phyloP scores from a whole-genome alignment of 805 yeast species.

The Candida corydali region DNA sequence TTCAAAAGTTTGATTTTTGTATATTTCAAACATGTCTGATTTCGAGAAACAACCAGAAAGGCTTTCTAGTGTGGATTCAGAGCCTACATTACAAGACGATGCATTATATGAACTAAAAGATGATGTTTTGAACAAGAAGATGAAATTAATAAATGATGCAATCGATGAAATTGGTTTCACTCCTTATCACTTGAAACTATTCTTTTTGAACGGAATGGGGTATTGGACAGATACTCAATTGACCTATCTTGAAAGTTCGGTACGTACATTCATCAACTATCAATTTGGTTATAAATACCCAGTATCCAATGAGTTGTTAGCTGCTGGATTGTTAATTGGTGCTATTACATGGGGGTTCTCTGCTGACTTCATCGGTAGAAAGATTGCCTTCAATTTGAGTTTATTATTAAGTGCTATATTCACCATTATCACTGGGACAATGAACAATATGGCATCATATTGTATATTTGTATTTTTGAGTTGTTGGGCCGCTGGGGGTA shows the following conservation, averaged over 20 bases:
- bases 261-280: constrained; percentile 21
- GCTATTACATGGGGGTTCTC: constrained; percentile 54
- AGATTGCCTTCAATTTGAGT: constrained; percentile 47
- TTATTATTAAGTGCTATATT: constrained; percentile 46
- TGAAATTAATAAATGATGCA: constrained; percentile 47
- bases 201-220: constrained; percentile 34
- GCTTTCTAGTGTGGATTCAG: constrained; percentile 1
- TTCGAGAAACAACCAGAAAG: constrained; percentile 3
- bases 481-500: constrained; percentile 52
- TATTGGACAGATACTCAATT: constrained; percentile 32
- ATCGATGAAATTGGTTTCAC: constrained; percentile 54
- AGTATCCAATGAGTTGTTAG: constrained; percentile 22
- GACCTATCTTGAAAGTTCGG: constrained; percentile 19
- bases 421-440: constrained; percentile 53
- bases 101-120: constrained; percentile 26
- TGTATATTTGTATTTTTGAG: constrained; percentile 44
- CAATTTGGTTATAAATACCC: constrained; percentile 24
- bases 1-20: neutral
- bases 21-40: constrained; percentile 4
- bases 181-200: constrained; percentile 29
- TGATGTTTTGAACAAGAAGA: constrained; percentile 33
- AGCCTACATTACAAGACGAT: constrained; percentile 1
- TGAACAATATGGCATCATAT: constrained; percentile 46
- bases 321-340: constrained; percentile 47
- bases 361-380: constrained; percentile 54